These are phyloP conservation scores for Hirsutella rhossiliensis DNA, from an alignment of 2,329 filamentous ascomycete genomes.

Conservation along the genomic window DNA sequence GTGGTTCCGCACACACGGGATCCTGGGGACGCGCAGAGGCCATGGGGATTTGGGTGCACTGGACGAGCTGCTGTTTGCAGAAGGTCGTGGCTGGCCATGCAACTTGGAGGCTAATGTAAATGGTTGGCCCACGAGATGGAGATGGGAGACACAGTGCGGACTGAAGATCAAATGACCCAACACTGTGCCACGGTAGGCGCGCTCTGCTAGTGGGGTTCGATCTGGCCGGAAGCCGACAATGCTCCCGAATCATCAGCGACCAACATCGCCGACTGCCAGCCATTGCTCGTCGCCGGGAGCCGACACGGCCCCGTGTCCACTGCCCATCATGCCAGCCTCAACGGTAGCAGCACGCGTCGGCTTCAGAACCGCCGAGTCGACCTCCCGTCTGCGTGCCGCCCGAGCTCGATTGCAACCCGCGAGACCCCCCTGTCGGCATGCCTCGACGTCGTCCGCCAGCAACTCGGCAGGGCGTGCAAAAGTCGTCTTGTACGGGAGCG, in stretches of 20 bases:
- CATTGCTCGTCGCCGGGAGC: constrained; percentile 4
- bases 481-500: constrained; percentile 26
- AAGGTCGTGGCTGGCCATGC: too few relatives aligned
- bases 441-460: constrained; percentile 17
- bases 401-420: background rate
- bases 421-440: constrained; percentile 13
- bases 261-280: background rate
- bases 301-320: constrained; percentile 3
- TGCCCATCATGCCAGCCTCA: constrained; percentile 5
- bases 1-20: too few relatives aligned
- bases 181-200: too few relatives aligned
- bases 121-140: too few relatives aligned
- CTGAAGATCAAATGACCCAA: too few relatives aligned
- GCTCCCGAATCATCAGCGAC: background rate
- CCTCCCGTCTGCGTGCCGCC: constrained; percentile 1
- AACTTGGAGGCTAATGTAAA: too few relatives aligned
- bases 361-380: constrained; percentile 4
- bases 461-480: constrained; percentile 19
- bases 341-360: constrained; percentile 6
- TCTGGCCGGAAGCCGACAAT: too few relatives aligned
- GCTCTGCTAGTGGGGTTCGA: too few relatives aligned
- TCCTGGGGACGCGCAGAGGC: too few relatives aligned
- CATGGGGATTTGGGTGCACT: too few relatives aligned
- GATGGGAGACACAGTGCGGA: too few relatives aligned
- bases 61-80: too few relatives aligned